These are phyloP conservation scores for Suhomyces guaymorum DNA, from an alignment of 1,139 yeast species.

Conservation along the genomic window DNA sequence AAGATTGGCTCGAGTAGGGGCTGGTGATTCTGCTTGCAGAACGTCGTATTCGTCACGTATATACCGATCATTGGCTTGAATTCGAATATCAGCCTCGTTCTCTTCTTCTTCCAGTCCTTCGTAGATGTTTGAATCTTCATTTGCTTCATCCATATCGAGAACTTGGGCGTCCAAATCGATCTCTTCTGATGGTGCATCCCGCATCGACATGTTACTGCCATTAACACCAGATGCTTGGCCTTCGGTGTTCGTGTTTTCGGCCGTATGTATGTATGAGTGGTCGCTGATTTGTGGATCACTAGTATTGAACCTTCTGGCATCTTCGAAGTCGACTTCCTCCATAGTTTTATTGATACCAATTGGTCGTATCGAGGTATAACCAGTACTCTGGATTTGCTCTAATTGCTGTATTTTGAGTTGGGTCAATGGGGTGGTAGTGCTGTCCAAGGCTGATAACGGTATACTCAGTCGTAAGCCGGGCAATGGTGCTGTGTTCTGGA, in stretches of 20 bases:
- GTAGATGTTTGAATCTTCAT: slow-evolving; percentile 18
- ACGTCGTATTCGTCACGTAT: slow-evolving; percentile 1
- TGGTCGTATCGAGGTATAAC: slow-evolving; percentile 53
- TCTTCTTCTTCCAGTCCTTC: slow-evolving; percentile 11
- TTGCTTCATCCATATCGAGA: slow-evolving; percentile 40
- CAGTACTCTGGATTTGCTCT: slow-evolving; percentile 46
- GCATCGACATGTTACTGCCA: slow-evolving; percentile 12
- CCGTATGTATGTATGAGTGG: slow-evolving; percentile 17
- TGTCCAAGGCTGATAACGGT: slow-evolving; percentile 1
- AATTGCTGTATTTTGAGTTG: slow-evolving; percentile 44
- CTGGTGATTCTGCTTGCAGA: slow-evolving; percentile 2
- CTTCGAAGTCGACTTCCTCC: slow-evolving; percentile 43
- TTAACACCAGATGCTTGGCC: slow-evolving; percentile 12
- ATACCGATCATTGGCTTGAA: slow-evolving; percentile 2
- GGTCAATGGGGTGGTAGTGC: slow-evolving; percentile 24
- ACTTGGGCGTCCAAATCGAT: slow-evolving; percentile 51
- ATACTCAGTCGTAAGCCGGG: slow-evolving; percentile 12
- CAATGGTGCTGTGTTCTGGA: slow-evolving; percentile 21
- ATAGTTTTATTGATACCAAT: slow-evolving; percentile 58
- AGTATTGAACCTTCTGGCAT: slow-evolving; percentile 17
- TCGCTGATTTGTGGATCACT: slow-evolving; percentile 18
- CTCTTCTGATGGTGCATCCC: slow-evolving; percentile 16
- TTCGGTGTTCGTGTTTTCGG: slow-evolving; percentile 18
- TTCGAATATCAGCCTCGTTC: slow-evolving; percentile 15
- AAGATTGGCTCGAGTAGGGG: slow-evolving; percentile 13